A percentile compares a stretch with the other conserved stretches of the same genome.
Evolutionary conservation across 202 grass and related monocot genomes (phyloP).

Genomic region (Schoenoplectus tabernaemontani): DNA sequence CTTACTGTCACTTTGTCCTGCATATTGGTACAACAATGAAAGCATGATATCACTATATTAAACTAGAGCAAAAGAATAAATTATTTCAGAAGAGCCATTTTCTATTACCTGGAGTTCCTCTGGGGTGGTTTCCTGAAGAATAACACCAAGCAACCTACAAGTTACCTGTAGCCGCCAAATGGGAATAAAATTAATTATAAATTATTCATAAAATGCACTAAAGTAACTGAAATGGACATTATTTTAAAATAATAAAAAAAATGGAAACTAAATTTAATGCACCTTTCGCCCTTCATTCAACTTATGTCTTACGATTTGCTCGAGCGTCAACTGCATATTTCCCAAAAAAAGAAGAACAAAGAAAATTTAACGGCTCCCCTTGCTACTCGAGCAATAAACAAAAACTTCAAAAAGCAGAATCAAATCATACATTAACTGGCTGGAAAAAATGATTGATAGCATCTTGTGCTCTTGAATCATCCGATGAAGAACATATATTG

Average conservation of each 20-base stretch:
- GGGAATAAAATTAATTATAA: constrained; percentile 19
- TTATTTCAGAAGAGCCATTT: constrained; percentile 15
- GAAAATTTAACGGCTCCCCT: background rate
- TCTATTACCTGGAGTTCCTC: constrained; percentile 87
- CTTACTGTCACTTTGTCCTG: constrained; percentile 79
- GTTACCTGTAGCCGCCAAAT: constrained; percentile 51
- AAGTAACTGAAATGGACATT: background rate
- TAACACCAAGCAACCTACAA: constrained; percentile 82
- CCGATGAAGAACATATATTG: constrained; percentile 71
- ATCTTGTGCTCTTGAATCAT: constrained; percentile 77
- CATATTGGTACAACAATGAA: constrained; percentile 15
- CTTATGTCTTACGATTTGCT: constrained; percentile 98
- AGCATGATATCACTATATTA: constrained; percentile 14
- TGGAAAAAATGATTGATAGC: constrained; percentile 89
- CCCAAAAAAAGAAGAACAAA: constrained; percentile 1
- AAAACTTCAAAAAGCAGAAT: constrained; percentile 18
- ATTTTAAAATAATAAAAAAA: background rate
- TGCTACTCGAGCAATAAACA: background rate
- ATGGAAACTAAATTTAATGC: constrained; percentile 20
- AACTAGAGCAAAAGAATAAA: background rate
- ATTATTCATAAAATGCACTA: background rate
- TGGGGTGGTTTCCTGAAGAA: constrained; percentile 85
- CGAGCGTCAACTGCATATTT: constrained; percentile 62
- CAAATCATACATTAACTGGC: constrained; percentile 67
- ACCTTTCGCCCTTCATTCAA: constrained; percentile 91